Conservation (phyloP, 2,329 filamentous ascomycete genomes). For the Chlorencoelia australis region DNA sequence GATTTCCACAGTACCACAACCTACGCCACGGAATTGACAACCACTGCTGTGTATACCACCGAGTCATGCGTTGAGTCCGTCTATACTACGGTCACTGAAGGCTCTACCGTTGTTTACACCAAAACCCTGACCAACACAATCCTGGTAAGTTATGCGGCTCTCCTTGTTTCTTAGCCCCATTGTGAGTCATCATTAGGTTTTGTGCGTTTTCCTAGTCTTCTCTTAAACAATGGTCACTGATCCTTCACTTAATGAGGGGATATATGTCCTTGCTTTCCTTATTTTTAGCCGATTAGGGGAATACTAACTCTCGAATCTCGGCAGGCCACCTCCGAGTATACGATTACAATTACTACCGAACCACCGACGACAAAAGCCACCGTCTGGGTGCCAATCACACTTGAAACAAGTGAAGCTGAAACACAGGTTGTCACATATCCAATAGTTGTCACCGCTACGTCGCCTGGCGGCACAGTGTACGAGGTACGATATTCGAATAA, state of each 20-base stretch:
- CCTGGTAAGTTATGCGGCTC: no score
- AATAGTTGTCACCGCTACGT: constrained; percentile 17
- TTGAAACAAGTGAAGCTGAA: constrained; percentile 13
- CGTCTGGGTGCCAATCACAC: constrained; percentile 12
- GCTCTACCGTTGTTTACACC: constrained; percentile 32
- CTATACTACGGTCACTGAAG: constrained; percentile 23
- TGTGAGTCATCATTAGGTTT: no score
- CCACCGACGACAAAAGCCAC: constrained; percentile 20
- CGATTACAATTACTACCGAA: constrained; percentile 17
- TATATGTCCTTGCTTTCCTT: no score
- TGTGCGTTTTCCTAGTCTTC: no score
- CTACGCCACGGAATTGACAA: constrained; percentile 1
- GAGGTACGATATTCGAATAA: no score
- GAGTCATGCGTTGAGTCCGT: constrained; percentile 25
- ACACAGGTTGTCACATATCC: constrained; percentile 19
- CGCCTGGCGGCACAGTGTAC: no score
- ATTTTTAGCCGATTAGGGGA: no score
- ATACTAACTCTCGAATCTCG: no score
- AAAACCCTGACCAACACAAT: constrained; percentile 34
- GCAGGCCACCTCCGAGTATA: constrained; percentile 29
- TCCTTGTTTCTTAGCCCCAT: no score
- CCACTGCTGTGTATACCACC: constrained; percentile 28
- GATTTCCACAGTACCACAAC: constrained; percentile 1
- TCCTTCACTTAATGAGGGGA: no score
- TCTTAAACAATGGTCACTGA: no score